phyloP scores from a whole-genome alignment of 345 rosid genomes.

The Ceriops decandra region DNA sequence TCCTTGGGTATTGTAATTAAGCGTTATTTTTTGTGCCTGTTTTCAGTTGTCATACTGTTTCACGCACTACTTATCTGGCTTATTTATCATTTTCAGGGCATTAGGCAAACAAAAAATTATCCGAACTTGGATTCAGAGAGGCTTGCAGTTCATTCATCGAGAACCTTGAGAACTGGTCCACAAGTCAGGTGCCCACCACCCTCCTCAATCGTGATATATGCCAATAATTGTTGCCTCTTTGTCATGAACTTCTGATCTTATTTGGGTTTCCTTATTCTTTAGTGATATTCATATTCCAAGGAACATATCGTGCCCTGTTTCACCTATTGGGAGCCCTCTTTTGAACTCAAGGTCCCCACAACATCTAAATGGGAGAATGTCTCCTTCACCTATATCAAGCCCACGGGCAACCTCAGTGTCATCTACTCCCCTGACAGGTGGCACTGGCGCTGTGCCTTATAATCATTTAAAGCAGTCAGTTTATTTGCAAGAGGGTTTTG shows the following conservation, averaged over 20 bases:
- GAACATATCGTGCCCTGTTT: slow-evolving; percentile 60
- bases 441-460: slow-evolving; percentile 47
- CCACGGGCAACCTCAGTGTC: slow-evolving; percentile 56
- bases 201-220: not conserved
- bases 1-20: no score
- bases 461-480: slow-evolving; percentile 39
- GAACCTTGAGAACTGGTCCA: slow-evolving; percentile 36
- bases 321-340: slow-evolving; percentile 62
- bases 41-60: not conserved
- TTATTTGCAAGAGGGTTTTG: slow-evolving; percentile 45
- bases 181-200: slow-evolving; percentile 29
- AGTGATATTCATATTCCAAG: slow-evolving; percentile 48
- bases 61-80: slow-evolving; percentile 3
- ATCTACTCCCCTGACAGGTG: slow-evolving; percentile 55
- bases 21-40: not conserved
- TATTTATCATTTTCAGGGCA: slow-evolving; percentile 32
- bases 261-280: slow-evolving; percentile 21
- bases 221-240: not conserved
- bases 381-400: slow-evolving; percentile 65
- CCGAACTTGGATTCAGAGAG: slow-evolving; percentile 44
- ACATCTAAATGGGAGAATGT: slow-evolving; percentile 52
- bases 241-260: not conserved
- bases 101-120: slow-evolving; percentile 39
- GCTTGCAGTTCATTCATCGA: slow-evolving; percentile 52
- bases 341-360: slow-evolving; percentile 50